Evolutionary conservation across 345 rosid genomes (phyloP).

Genomic region (Salix suchowensis): DNA sequence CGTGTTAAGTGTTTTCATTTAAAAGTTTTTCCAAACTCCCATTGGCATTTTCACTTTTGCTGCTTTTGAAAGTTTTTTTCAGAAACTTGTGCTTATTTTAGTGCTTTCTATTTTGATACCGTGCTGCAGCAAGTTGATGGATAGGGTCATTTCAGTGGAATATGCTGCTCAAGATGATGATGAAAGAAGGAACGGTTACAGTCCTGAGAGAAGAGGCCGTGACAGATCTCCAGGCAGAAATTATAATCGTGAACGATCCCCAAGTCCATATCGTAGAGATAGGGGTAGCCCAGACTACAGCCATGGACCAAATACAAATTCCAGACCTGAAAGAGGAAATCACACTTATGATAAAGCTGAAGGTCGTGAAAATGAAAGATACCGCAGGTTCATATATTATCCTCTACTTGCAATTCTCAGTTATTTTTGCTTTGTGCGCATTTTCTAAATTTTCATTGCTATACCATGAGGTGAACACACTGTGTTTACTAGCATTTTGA

Average conservation of each 20-base stretch:
- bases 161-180: constrained; percentile 83
- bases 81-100: not conserved
- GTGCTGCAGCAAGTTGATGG: constrained; percentile 69
- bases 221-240: constrained; percentile 54
- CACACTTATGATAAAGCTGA: not conserved
- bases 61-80: not conserved
- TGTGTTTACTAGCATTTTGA: not conserved
- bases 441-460: not conserved
- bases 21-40: not conserved
- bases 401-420: not conserved
- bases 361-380: not conserved
- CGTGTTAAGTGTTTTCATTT: not conserved
- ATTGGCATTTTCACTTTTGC: not conserved
- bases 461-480: not conserved
- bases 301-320: constrained; percentile 13
- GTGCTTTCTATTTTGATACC: not conserved
- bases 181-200: constrained; percentile 51
- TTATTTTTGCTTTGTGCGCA: not conserved
- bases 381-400: not conserved
- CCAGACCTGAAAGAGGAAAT: not conserved
- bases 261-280: constrained; percentile 6
- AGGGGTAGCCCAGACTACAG: not conserved
- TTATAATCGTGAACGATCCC: not conserved
- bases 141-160: constrained; percentile 79
- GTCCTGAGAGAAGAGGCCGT: constrained; percentile 53